phyloP scores from a whole-genome alignment of 768 basidiomycete genomes.

The Calocybe gangraenosa region DNA sequence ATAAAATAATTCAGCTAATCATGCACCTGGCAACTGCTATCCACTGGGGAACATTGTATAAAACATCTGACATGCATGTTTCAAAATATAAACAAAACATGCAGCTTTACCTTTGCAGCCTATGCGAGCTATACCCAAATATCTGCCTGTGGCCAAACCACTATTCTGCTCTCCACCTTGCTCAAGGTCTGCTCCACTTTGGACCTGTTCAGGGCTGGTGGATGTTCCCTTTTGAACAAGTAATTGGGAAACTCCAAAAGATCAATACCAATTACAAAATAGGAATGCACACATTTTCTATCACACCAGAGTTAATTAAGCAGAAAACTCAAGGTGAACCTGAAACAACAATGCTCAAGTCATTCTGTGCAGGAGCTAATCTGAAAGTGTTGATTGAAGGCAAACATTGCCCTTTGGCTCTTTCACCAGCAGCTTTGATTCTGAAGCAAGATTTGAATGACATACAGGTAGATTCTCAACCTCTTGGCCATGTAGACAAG shows the following conservation, averaged over 20 bases:
- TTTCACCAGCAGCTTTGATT: too few relatives aligned
- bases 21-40: slow-evolving; percentile 16
- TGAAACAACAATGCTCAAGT: too few relatives aligned
- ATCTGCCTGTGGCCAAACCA: slow-evolving; percentile 9
- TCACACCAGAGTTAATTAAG: too few relatives aligned
- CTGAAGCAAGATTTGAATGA: too few relatives aligned
- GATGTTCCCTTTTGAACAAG: slow-evolving; percentile 13
- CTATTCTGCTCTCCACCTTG: slow-evolving; percentile 12
- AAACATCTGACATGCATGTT: slow-evolving; percentile 12
- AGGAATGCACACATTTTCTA: neutral
- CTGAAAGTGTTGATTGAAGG: too few relatives aligned
- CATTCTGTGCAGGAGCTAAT: too few relatives aligned
- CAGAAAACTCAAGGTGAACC: too few relatives aligned
- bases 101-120: slow-evolving; percentile 6
- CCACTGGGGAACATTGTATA: slow-evolving; percentile 10
- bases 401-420: too few relatives aligned
- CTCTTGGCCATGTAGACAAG: too few relatives aligned
- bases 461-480: too few relatives aligned
- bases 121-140: slow-evolving; percentile 10
- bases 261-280: slow-evolving; percentile 14
- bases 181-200: slow-evolving; percentile 46
- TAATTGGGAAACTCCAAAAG: slow-evolving; percentile 11
- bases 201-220: slow-evolving; percentile 15
- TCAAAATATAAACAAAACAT: slow-evolving; percentile 10
- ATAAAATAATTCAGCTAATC: slow-evolving; percentile 12